A percentile compares a stretch with the other conserved stretches of the same genome.
These are phyloP conservation scores for Scleroderma bovista DNA, from an alignment of 768 basidiomycete species.

Conservation along the genomic window DNA sequence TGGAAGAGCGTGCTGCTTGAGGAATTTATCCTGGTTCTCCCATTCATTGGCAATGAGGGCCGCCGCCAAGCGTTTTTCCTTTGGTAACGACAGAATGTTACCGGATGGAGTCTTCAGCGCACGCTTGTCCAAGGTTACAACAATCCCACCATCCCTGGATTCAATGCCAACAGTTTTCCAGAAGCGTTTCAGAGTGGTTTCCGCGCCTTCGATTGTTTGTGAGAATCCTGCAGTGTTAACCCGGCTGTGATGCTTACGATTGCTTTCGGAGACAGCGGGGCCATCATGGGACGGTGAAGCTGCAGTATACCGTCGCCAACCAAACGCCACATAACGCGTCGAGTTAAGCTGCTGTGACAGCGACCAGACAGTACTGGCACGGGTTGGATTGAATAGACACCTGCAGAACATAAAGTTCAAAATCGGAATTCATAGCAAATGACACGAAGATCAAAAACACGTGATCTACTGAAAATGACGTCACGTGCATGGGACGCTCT, in stretches of 20 bases:
- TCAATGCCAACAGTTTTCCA: slow-evolving; percentile 91
- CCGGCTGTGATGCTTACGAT: slow-evolving; percentile 40
- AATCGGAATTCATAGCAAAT: not conserved
- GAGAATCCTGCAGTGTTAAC: not conserved
- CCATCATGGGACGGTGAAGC: slow-evolving; percentile 29
- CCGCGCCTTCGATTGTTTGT: slow-evolving; percentile 55
- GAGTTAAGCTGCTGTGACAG: not conserved
- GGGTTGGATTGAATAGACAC: slow-evolving; percentile 4
- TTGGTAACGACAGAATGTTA: slow-evolving; percentile 66
- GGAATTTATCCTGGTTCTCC: slow-evolving; percentile 82
- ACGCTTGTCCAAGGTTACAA: slow-evolving; percentile 76
- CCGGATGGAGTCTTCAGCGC: slow-evolving; percentile 86
- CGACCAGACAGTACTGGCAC: slow-evolving; percentile 1
- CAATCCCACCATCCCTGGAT: slow-evolving; percentile 43
- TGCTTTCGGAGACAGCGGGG: slow-evolving; percentile 52
- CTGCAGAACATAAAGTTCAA: slow-evolving; percentile 9
- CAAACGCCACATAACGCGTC: not conserved
- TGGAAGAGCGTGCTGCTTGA: slow-evolving; percentile 89
- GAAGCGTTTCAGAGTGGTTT: slow-evolving; percentile 82
- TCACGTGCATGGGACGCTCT: not conserved
- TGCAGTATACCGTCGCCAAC: slow-evolving; percentile 10
- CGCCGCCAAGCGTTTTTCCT: slow-evolving; percentile 65
- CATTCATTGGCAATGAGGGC: slow-evolving; percentile 91
- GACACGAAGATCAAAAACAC: slow-evolving; percentile 12
- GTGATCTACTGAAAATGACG: slow-evolving; percentile 10